Base-by-base conservation (phyloP, 306 rosid species). In the Vachellia collinsii region DNA sequence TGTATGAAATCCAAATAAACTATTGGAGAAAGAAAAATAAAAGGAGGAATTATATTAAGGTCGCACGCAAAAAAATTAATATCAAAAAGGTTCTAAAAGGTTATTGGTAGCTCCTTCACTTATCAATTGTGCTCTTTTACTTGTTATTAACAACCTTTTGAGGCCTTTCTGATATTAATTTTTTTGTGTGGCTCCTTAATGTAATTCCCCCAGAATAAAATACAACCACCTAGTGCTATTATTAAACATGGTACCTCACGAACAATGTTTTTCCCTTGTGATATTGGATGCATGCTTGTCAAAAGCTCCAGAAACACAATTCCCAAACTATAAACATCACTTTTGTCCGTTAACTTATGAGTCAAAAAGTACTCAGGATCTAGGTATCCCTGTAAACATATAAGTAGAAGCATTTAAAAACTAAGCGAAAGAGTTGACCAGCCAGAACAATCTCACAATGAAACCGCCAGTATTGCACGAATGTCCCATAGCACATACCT, bases 291-390 rank as follows among this genome's bases (percentile, higher is more conserved):
- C 91, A 83, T 85, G 65, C 87, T 87, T 0, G 97, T 92, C 82
- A 90, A 76, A 77, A 92, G 94, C 85, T 90, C 94, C 42, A 92
- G 84, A 79, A 83, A 90, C 75, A 92, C 97, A 72, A 92, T 87
- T 51, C 97, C 97, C 7, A 92, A 85, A 81, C 97, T 92, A 81
- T 92, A 92, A 29, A 92, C 97, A 59, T 92, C 97, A 76, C 86
- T 81, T 92, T 92, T 92, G 83, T 92, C 97, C 5, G 94, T 92
- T 77, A 92, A 86, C 87, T 90, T 90, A 74, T 64, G 93, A 59
- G 92, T 92, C 86, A 92, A 71, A 66, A 92, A 75, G 70, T 92
- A 92, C 80, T 92, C 97, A 36, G 97, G 97, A 77, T 92, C 97
- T 23, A 92, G 58, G 85, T 92, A 92, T 61, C 97, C 97, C 97